Percentiles rank a stretch among this genome's conserved stretches.
Evolutionary conservation across 352 stramenopile species (phyloP).

Genomic region (Globisporangium nagaii): DNA sequence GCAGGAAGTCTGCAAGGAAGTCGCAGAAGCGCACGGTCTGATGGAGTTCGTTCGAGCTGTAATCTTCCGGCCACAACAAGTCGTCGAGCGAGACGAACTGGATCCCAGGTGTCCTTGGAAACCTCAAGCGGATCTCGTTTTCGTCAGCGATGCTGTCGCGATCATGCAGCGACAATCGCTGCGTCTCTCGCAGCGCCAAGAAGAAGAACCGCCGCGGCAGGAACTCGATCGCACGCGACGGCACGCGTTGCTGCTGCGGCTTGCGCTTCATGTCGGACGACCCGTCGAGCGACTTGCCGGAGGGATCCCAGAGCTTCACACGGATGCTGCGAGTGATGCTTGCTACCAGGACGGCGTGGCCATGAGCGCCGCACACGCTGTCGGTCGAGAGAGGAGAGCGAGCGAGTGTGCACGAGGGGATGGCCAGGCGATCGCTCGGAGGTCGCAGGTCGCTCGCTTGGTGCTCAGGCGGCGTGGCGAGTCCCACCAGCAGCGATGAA

Average conservation of each 20-base stretch:
- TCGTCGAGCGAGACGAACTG: slow-evolving; percentile 41
- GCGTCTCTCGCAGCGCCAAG: slow-evolving; percentile 33
- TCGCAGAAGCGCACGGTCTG: slow-evolving; percentile 49
- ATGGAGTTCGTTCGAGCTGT: background rate
- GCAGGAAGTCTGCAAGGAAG: slow-evolving; percentile 32
- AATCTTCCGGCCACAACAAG: slow-evolving; percentile 13
- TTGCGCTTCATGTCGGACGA: slow-evolving; percentile 57
- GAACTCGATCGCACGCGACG: slow-evolving; percentile 51
- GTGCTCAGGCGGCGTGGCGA: too few species aligned
- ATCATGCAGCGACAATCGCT: slow-evolving; percentile 10
- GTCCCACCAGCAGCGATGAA: too few species aligned
- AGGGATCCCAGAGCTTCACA: background rate
- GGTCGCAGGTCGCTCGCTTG: too few species aligned
- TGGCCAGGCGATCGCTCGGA: too few species aligned
- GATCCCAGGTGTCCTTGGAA: slow-evolving; percentile 32
- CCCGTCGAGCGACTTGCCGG: too few species aligned
- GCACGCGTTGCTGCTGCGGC: slow-evolving; percentile 14
- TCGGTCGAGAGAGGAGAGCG: too few species aligned
- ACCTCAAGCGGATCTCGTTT: background rate
- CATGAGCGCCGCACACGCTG: slow-evolving; percentile 1
- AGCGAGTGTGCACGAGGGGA: too few species aligned
- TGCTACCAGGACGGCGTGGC: background rate
- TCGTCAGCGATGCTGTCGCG: background rate
- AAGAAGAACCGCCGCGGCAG: slow-evolving; percentile 48
- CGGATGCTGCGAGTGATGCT: background rate